A percentile compares a stretch with the other conserved stretches of the same genome.
phyloP scores from a whole-genome alignment of 1,284 basidiomycete genomes.

The Microbotryum scabiosae region DNA sequence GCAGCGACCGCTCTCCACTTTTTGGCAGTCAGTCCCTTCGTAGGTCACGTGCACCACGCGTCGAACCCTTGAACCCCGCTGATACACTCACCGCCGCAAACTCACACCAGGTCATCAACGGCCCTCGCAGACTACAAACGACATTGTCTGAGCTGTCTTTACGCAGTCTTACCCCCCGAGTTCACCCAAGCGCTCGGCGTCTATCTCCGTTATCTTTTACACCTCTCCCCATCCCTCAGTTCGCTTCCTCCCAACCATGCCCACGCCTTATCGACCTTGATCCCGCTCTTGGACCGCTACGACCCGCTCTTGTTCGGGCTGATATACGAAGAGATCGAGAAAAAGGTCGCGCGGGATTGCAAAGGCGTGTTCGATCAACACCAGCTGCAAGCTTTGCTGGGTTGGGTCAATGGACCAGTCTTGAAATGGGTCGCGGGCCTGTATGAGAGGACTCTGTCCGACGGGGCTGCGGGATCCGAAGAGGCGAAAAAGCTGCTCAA shows the following conservation, averaged over 20 bases:
- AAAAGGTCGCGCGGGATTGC: slow-evolving; percentile 58
- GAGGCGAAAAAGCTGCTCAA: slow-evolving; percentile 63
- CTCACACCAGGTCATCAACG: background rate
- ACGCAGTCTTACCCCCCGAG: slow-evolving; percentile 55
- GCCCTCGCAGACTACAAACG: slow-evolving; percentile 18
- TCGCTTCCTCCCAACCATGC: slow-evolving; percentile 30
- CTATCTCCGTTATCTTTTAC: slow-evolving; percentile 39
- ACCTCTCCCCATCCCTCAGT: slow-evolving; percentile 37
- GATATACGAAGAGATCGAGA: slow-evolving; percentile 74
- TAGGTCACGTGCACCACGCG: background rate
- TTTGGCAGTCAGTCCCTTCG: slow-evolving; percentile 13
- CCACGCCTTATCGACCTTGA: slow-evolving; percentile 17
- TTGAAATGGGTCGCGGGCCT: slow-evolving; percentile 20
- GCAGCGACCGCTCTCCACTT: slow-evolving; percentile 21
- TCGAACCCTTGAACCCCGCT: background rate
- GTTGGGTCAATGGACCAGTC: slow-evolving; percentile 59
- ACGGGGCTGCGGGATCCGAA: slow-evolving; percentile 13
- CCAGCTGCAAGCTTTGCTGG: slow-evolving; percentile 54
- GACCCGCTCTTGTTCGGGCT: slow-evolving; percentile 72
- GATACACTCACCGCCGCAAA: background rate
- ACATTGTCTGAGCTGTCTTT: slow-evolving; percentile 58
- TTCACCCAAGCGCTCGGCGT: slow-evolving; percentile 53
- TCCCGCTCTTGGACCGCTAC: slow-evolving; percentile 74
- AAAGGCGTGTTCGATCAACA: slow-evolving; percentile 59
- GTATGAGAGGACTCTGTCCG: slow-evolving; percentile 46